These are phyloP conservation scores for Neocucurbitaria cava DNA, from an alignment of 2,329 filamentous ascomycete genomes.

Conservation along the genomic window DNA sequence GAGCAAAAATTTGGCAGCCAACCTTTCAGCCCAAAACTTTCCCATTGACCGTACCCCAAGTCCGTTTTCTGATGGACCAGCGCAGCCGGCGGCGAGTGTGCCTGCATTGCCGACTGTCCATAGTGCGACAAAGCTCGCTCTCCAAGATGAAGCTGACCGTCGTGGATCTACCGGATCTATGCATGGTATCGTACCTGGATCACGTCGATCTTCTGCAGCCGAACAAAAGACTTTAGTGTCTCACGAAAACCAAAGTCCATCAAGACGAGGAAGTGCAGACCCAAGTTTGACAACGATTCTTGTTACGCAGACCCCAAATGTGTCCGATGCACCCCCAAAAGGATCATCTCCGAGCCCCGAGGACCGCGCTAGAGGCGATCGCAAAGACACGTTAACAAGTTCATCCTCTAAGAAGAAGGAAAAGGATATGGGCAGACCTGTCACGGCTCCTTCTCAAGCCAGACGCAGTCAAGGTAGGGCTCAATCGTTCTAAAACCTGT, in stretches of 20 bases:
- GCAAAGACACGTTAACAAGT: constrained; percentile 40
- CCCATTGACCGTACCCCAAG: constrained; percentile 42
- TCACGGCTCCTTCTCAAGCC: constrained; percentile 45
- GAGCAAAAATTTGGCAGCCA: constrained; percentile 32
- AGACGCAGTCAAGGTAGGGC: constrained; percentile 45
- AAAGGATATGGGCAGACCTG: constrained; percentile 33
- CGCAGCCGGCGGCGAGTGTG: constrained; percentile 12
- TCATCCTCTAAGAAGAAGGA: constrained; percentile 38
- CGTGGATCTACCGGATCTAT: constrained; percentile 39
- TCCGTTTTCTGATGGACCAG: constrained; percentile 38
- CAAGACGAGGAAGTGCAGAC: constrained; percentile 48
- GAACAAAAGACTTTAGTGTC: constrained; percentile 26
- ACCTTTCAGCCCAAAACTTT: constrained; percentile 29
- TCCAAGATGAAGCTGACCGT: constrained; percentile 27
- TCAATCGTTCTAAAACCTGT: constrained; percentile 17
- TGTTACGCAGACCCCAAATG: constrained; percentile 46
- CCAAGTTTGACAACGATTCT: constrained; percentile 50
- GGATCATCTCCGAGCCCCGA: constrained; percentile 19
- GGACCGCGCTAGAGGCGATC: constrained; percentile 27
- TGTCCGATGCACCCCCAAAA: constrained; percentile 30
- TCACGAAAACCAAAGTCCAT: constrained; percentile 43
- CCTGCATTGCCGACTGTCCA: constrained; percentile 11
- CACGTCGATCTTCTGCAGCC: constrained; percentile 40
- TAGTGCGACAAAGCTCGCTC: constrained; percentile 13
- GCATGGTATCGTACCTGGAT: constrained; percentile 24